A percentile compares a stretch with the other conserved stretches of the same genome.
These are phyloP conservation scores for Nicotiana sylvestris DNA, from an alignment of 257 asterid genomes.

Conservation along the genomic window DNA sequence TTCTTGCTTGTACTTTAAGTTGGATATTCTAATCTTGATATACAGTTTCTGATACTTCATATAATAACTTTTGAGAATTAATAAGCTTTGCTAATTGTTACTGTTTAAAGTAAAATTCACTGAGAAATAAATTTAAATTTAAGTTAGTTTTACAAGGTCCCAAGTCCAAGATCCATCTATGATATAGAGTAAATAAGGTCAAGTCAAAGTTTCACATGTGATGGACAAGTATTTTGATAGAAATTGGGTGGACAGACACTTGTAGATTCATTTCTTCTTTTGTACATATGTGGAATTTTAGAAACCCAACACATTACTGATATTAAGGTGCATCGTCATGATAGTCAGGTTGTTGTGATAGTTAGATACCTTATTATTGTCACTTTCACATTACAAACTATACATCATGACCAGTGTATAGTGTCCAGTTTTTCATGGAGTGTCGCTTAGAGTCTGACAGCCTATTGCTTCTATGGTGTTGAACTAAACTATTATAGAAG, in stretches of 20 bases:
- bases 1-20: conserved; percentile 10
- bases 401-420: neutral
- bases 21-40: neutral
- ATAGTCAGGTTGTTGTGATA: neutral
- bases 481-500: neutral
- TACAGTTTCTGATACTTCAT: neutral
- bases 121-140: neutral
- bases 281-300: neutral
- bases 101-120: neutral
- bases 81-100: neutral
- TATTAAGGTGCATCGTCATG: neutral
- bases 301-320: neutral
- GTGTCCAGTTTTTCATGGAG: neutral
- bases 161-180: neutral
- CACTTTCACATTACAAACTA: neutral
- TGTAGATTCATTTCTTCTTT: neutral
- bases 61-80: neutral
- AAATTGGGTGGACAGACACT: neutral
- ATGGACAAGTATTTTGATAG: neutral
- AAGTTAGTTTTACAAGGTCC: neutral
- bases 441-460: neutral
- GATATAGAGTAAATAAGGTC: neutral
- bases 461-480: neutral
- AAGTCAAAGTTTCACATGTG: neutral
- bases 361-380: neutral